phyloP scores from a whole-genome alignment of 306 rosid genomes.

The Malus fusca region DNA sequence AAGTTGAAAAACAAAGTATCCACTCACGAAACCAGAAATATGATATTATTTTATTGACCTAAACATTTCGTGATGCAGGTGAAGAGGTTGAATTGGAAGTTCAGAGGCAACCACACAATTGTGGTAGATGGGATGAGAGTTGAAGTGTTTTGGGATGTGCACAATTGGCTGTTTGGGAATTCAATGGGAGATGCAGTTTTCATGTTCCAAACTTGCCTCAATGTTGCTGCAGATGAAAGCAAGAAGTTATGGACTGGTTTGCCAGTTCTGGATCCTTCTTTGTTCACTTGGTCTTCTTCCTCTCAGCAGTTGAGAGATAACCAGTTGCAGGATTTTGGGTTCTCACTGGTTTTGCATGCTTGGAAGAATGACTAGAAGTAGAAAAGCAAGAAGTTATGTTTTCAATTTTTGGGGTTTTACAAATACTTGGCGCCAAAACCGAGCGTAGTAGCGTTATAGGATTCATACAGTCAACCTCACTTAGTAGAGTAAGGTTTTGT shows the following conservation, averaged over 20 bases:
- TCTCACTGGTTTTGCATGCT: slow-evolving; percentile 75
- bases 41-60: background rate
- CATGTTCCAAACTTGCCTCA: slow-evolving; percentile 69
- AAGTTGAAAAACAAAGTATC: too few species aligned
- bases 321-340: slow-evolving; percentile 56
- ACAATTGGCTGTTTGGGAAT: slow-evolving; percentile 81
- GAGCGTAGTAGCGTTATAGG: too few species aligned
- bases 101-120: slow-evolving; percentile 71
- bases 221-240: slow-evolving; percentile 17
- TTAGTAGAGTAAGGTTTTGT: too few species aligned
- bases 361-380: slow-evolving; percentile 66
- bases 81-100: slow-evolving; percentile 80
- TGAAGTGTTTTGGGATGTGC: slow-evolving; percentile 89
- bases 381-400: background rate
- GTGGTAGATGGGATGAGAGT: slow-evolving; percentile 71
- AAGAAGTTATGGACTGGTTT: slow-evolving; percentile 40
- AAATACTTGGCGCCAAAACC: too few species aligned
- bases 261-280: slow-evolving; percentile 38
- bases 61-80: slow-evolving; percentile 42
- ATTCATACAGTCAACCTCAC: too few species aligned
- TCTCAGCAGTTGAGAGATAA: slow-evolving; percentile 49
- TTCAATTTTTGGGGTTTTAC: background rate
- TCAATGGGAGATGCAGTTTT: slow-evolving; percentile 67
- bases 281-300: slow-evolving; percentile 37
- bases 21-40: background rate